phyloP scores from a whole-genome alignment of 2,329 filamentous ascomycete species.

The Periconia sp. region DNA sequence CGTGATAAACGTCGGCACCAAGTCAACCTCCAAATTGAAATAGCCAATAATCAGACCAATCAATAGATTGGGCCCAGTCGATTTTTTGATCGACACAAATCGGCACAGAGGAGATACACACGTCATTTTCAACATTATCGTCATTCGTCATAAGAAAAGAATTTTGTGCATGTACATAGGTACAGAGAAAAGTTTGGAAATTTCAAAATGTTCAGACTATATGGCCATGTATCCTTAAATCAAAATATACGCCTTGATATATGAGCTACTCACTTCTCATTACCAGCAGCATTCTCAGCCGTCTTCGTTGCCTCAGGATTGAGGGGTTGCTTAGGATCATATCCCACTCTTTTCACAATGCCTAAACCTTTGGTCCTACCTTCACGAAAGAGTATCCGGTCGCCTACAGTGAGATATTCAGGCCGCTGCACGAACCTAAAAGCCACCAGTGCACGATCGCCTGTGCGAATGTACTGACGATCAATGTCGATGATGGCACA shows the following conservation, averaged over 20 bases:
- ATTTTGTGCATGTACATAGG: no score
- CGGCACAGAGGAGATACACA: no score
- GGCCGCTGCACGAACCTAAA: conserved; percentile 94
- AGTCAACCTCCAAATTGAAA: no score
- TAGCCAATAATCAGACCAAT: no score
- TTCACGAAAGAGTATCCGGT: conserved; percentile 89
- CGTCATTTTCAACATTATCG: no score
- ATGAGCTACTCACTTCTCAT: neutral
- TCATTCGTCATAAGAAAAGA: no score
- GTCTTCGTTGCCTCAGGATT: conserved; percentile 31
- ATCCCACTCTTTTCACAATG: conserved; percentile 89
- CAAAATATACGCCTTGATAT: neutral
- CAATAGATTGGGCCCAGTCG: no score
- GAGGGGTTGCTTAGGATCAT: conserved; percentile 65
- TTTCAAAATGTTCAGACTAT: no score
- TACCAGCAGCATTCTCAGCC: conserved; percentile 1
- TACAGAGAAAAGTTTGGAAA: no score
- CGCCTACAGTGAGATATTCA: conserved; percentile 86
- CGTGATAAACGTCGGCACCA: no score
- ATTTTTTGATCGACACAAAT: no score
- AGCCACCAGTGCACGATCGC: conserved; percentile 89
- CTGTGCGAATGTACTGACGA: conserved; percentile 90
- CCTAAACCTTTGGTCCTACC: conserved; percentile 93
- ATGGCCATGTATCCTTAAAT: neutral
- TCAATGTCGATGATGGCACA: conserved; percentile 98